Evolutionary conservation across 2,329 filamentous ascomycete species (phyloP), one percentile per base, ranked within the genome.

Genomic region (Curvularia verruculosa): DNA sequence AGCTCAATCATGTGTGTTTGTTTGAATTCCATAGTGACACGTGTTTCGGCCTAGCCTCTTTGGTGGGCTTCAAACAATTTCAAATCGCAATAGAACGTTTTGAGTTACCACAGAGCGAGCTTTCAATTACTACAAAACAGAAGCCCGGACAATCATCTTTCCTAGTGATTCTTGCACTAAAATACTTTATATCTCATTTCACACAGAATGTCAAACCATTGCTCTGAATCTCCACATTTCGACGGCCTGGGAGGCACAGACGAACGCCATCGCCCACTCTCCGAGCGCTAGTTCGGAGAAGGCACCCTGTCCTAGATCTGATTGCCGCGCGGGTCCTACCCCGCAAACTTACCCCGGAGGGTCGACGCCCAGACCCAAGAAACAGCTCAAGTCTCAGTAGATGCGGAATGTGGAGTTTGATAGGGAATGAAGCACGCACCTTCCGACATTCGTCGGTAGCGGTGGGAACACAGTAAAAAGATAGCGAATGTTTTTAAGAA

Each of bases 311-410:
- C 10, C 28, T 19, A 19, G n/a, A 21, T 21, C 12, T 34, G 12
- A 9, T 28, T 47, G 43, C 9, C 41, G 28, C 41, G 50, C 49
- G 29, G 19, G 18, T 36, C 19, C 36, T 54, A 47, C 51, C 51
- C 51, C 51, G 51, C 57, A 44, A 52, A 59, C 40, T 53, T 52
- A 18, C 58, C 54, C 58, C 58, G 44, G 41, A 45, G 13, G 21
- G 28, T 21, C 6, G 13, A 51, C 44, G 39, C 43, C 49, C 46
- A 24, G 50, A 12, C 26, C 28, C 8, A 21, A 15, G 18, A 46
- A 18, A 12, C 19, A 7, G 26, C 15, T 44, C 56, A 18, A 50
- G 3, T 1, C 23, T 12, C 18, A 47, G 23, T 9, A 24, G 19
- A 34, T 36, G 24, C 28, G 29, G 18, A 13, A 36, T 47, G 29